Conservation (phyloP, 352 stramenopile species). For the Globisporangium canariense region DNA sequence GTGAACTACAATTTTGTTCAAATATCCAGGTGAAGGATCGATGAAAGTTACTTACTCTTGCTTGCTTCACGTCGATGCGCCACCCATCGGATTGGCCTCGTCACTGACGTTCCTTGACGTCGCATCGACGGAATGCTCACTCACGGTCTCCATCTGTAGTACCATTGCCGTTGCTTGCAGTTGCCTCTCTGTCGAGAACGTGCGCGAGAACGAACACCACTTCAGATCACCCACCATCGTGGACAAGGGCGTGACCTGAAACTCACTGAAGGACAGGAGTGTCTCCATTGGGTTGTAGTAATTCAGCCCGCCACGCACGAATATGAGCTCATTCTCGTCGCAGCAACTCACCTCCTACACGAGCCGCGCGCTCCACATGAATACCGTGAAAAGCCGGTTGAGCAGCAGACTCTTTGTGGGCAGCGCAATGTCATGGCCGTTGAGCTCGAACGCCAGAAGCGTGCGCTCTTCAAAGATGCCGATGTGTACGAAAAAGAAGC, state of each 20-base stretch:
- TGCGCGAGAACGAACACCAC: slow-evolving; percentile 1
- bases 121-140: background rate
- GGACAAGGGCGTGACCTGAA: background rate
- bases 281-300: slow-evolving; percentile 49
- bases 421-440: slow-evolving; percentile 21
- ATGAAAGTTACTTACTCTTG: no score
- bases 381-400: slow-evolving; percentile 40
- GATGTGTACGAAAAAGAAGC: slow-evolving; percentile 26
- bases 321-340: slow-evolving; percentile 34
- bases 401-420: slow-evolving; percentile 39
- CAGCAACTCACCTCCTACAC: slow-evolving; percentile 29
- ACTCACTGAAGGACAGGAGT: slow-evolving; percentile 21
- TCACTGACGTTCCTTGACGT: background rate
- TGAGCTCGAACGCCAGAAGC: slow-evolving; percentile 22
- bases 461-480: slow-evolving; percentile 28
- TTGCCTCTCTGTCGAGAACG: background rate
- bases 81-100: background rate
- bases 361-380: slow-evolving; percentile 39
- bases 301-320: slow-evolving; percentile 35
- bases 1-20: background rate
- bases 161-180: no score
- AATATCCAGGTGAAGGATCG: background rate
- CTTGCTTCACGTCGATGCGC: background rate
- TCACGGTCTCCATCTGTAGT: background rate
- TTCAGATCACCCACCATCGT: background rate